Evolutionary conservation across 495 filamentous ascomycete genomes (phyloP).

Genomic region (Annulohypoxylon nitens): DNA sequence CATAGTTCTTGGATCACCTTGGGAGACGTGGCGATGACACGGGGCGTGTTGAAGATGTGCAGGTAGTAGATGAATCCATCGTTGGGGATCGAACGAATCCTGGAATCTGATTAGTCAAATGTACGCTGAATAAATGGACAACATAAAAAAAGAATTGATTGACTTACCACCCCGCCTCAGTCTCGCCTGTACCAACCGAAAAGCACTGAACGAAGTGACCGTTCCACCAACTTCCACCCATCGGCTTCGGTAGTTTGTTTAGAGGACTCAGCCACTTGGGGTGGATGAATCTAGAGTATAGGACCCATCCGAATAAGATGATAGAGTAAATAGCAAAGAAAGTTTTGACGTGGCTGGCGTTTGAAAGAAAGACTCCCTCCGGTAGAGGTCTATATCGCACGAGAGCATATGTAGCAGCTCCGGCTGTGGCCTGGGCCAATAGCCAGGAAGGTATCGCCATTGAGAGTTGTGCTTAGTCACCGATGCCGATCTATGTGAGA

Average conservation of each 20-base stretch:
- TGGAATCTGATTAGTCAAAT: constrained; percentile 9
- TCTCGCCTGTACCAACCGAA: constrained; percentile 11
- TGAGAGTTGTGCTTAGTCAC: constrained; percentile 18
- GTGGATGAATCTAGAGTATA: constrained; percentile 3
- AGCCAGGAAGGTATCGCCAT: constrained; percentile 20
- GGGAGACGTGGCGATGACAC: constrained; percentile 66
- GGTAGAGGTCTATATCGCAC: constrained; percentile 14
- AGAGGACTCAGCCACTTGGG: constrained; percentile 20
- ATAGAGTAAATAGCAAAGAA: constrained; percentile 8
- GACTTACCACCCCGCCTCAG: constrained; percentile 24
- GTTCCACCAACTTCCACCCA: constrained; percentile 24
- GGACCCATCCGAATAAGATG: neutral
- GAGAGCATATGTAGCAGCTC: constrained; percentile 8
- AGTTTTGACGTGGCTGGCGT: constrained; percentile 3
- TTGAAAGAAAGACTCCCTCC: constrained; percentile 1
- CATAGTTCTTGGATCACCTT: constrained; percentile 66
- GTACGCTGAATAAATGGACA: neutral
- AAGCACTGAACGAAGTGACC: constrained; percentile 17
- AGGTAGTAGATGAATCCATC: constrained; percentile 75
- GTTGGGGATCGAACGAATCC: constrained; percentile 72
- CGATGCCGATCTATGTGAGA: constrained; percentile 6
- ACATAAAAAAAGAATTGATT: neutral
- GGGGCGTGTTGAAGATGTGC: constrained; percentile 68
- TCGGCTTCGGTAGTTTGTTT: constrained; percentile 16
- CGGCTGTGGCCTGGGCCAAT: constrained; percentile 15